Evolutionary conservation across 441 rosid genomes (phyloP).

Genomic region (Corymbia citriodora): DNA sequence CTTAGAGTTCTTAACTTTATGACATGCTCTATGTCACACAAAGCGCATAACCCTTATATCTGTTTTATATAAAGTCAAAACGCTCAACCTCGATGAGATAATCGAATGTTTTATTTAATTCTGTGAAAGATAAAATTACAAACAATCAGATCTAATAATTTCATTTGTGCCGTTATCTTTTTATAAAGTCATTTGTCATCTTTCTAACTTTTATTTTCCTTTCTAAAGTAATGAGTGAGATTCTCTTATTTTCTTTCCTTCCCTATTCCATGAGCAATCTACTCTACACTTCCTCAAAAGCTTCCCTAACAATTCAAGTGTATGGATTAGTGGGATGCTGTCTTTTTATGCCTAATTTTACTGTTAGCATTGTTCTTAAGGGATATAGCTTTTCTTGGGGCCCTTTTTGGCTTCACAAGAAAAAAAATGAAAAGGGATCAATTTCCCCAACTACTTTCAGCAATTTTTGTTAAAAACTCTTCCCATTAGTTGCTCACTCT

Average conservation of each 20-base stretch:
- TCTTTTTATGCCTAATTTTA: constrained; percentile 2
- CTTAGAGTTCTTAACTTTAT: too few species aligned
- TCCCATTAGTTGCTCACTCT: background rate
- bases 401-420: background rate
- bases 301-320: background rate
- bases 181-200: constrained; percentile 4
- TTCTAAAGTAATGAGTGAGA: background rate
- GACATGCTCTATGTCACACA: background rate
- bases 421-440: background rate
- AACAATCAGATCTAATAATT: constrained; percentile 6
- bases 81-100: constrained; percentile 20
- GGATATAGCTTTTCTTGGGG: background rate
- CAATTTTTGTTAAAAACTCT: background rate
- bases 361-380: background rate
- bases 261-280: background rate
- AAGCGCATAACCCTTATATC: background rate
- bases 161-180: constrained; percentile 6
- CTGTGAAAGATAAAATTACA: constrained; percentile 4
- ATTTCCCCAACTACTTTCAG: background rate
- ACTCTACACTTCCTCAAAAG: background rate
- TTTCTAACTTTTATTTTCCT: background rate
- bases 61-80: background rate
- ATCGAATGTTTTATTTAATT: constrained; percentile 15
- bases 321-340: background rate
- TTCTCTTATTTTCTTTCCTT: background rate